Evolutionary conservation across 2,329 filamentous ascomycete genomes (phyloP).

Genomic region (Neoascochyta sp.): DNA sequence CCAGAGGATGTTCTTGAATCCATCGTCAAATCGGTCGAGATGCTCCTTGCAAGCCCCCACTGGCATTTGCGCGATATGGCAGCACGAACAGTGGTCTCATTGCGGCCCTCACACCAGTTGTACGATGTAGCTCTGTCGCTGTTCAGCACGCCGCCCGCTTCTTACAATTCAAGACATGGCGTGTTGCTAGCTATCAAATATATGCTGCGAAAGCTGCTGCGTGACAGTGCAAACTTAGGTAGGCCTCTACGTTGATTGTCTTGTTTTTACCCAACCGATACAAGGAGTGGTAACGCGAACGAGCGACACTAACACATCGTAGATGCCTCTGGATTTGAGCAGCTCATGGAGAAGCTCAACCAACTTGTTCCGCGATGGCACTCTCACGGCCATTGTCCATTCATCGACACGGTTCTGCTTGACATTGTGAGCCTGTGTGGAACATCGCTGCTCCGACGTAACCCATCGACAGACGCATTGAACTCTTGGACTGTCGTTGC

Average conservation of each 20-base stretch:
- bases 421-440: slow-evolving; percentile 34
- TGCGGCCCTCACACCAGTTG: slow-evolving; percentile 27
- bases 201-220: slow-evolving; percentile 22
- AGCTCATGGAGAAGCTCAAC: slow-evolving; percentile 18
- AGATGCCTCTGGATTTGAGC: slow-evolving; percentile 16
- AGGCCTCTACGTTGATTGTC: slow-evolving; percentile 3
- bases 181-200: slow-evolving; percentile 32
- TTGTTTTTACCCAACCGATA: no score
- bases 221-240: slow-evolving; percentile 9
- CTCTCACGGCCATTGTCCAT: slow-evolving; percentile 22
- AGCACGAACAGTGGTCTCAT: slow-evolving; percentile 59
- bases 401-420: slow-evolving; percentile 36
- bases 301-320: slow-evolving; percentile 4
- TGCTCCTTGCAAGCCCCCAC: slow-evolving; percentile 63
- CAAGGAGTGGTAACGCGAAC: no score
- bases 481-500: slow-evolving; percentile 21
- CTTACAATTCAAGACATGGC: slow-evolving; percentile 32
- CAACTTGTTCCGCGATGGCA: slow-evolving; percentile 15
- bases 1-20: slow-evolving; percentile 55
- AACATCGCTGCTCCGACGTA: slow-evolving; percentile 16
- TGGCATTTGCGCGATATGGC: slow-evolving; percentile 84
- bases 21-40: slow-evolving; percentile 57
- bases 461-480: slow-evolving; percentile 14
- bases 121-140: slow-evolving; percentile 18
- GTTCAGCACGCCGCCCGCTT: slow-evolving; percentile 10